Evolutionary conservation across 2,329 filamentous ascomycete genomes (phyloP), one percentile per base, ranked within the genome.

Genomic region (Fusarium sp.): DNA sequence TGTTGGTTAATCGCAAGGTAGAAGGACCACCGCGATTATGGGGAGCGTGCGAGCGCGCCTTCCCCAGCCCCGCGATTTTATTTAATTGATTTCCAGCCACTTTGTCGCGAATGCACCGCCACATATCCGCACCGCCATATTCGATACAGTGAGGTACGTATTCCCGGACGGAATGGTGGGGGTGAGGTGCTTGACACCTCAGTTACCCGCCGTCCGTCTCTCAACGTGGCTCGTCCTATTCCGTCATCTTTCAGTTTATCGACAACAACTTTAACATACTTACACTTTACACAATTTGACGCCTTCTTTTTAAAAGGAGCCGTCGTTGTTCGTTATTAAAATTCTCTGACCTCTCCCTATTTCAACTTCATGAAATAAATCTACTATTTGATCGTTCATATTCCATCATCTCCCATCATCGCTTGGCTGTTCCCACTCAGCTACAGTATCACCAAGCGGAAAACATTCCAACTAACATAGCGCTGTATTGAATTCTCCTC

Each of bases 31-130:
- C 70, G 66, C 66, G 70, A 67, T 41, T 66, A 46, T 40, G 35
- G 55, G 40, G 59, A 44, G 53, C 40, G 45, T 35, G 52, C 33
- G 35, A 44, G 56, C 69, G 62, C 63, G 58, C 46, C 44, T 54
- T 61, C 56, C 48, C 76, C 76, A 78, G 76, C 76, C 76, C 76
- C 76, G 73, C 76, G 75, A 73, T 67, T 78, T 50, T 41, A 40
- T 70, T 73, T 70, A 75, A 75, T 74, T 75, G 73, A 72, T 69
- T 68, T 56, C 48, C 57, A 64, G 67, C 69, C 60, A 67, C 70
- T 37, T 18, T 32, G 26, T 65, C 49, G 37, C 46, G 68, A 14
- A 37, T 26, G 38, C 62, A 71, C 48, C 10, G 70, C 70, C 69
- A 71, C 69, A 65, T 1, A 11, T 18, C 10, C 6, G 33, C 38